These are phyloP conservation scores for Hypoxylon cercidicola DNA, from an alignment of 495 filamentous ascomycete species.

Conservation along the genomic window DNA sequence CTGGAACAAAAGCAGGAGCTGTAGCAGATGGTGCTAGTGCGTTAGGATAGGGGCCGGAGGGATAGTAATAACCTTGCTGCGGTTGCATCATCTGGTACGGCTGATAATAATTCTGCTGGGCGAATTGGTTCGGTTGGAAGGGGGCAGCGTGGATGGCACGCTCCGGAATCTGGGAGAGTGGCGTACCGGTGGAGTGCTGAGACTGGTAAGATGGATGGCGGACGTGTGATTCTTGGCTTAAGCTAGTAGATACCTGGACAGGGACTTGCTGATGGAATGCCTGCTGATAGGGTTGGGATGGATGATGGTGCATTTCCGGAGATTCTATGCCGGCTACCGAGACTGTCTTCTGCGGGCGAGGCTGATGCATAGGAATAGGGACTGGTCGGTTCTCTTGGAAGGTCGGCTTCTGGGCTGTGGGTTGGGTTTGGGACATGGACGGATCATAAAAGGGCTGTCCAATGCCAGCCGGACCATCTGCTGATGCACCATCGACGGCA, in stretches of 20 bases:
- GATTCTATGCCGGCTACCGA: conserved; percentile 95
- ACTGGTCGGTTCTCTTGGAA: conserved; percentile 81
- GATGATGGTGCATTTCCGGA: conserved; percentile 75
- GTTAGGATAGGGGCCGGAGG: conserved; percentile 65
- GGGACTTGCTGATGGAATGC: conserved; percentile 95
- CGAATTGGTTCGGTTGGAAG: conserved; percentile 82
- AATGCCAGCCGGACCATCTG: conserved; percentile 19
- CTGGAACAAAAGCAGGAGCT: conserved; percentile 68
- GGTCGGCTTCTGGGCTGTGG: conserved; percentile 74
- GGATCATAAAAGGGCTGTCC: conserved; percentile 58
- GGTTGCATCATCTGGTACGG: conserved; percentile 61
- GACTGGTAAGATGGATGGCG: conserved; percentile 79
- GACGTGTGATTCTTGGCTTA: conserved; percentile 69
- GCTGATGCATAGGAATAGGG: conserved; percentile 92
- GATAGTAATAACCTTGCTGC: conserved; percentile 66
- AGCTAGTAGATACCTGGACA: conserved; percentile 68
- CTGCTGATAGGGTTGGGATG: conserved; percentile 73
- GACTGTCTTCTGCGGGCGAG: conserved; percentile 92
- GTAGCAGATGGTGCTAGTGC: conserved; percentile 63
- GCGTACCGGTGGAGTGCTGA: conserved; percentile 82
- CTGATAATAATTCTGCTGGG: conserved; percentile 72
- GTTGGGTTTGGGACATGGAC: conserved; percentile 66
- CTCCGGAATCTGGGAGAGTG: conserved; percentile 93
- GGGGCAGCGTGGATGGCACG: conserved; percentile 91
- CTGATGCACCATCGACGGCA: conserved; percentile 37